phyloP scores from a whole-genome alignment of 1,139 yeast species.

The Candida frijolesensis region DNA sequence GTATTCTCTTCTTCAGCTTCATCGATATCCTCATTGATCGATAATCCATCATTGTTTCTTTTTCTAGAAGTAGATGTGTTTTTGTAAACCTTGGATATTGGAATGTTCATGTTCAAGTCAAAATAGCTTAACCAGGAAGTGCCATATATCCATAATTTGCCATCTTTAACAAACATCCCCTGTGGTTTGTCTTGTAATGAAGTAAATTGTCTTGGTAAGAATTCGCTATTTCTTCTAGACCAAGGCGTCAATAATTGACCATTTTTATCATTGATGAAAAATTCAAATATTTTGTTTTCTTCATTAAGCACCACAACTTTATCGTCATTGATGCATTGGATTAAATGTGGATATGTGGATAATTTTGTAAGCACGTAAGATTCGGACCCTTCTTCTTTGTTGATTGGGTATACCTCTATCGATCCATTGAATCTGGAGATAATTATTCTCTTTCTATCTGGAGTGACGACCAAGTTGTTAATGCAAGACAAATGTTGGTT shows the following conservation, averaged over 20 bases:
- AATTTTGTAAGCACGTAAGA: constrained; percentile 48
- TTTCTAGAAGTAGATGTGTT: constrained; percentile 41
- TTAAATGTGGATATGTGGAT: constrained; percentile 62
- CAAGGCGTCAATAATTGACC: constrained; percentile 61
- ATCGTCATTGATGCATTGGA: constrained; percentile 52
- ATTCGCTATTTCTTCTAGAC: constrained; percentile 78
- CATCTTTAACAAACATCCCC: constrained; percentile 59
- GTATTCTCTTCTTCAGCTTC: constrained; percentile 23
- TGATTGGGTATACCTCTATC: constrained; percentile 52
- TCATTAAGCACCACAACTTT: constrained; percentile 69
- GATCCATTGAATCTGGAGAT: constrained; percentile 66
- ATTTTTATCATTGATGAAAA: constrained; percentile 36
- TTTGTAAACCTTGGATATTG: constrained; percentile 37
- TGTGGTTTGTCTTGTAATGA: constrained; percentile 68
- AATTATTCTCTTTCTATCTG: constrained; percentile 48
- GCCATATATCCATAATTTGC: constrained; percentile 79
- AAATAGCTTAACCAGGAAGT: constrained; percentile 81
- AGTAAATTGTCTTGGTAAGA: constrained; percentile 67
- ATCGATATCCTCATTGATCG: constrained; percentile 35
- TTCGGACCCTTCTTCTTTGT: constrained; percentile 12
- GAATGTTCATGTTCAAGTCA: constrained; percentile 65
- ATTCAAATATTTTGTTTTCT: constrained; percentile 76
- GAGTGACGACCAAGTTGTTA: constrained; percentile 51
- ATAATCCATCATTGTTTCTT: constrained; percentile 66
- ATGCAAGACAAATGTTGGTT: constrained; percentile 45